These are phyloP conservation scores for Glonium stellatum DNA, from an alignment of 495 filamentous ascomycete genomes.

Conservation along the genomic window DNA sequence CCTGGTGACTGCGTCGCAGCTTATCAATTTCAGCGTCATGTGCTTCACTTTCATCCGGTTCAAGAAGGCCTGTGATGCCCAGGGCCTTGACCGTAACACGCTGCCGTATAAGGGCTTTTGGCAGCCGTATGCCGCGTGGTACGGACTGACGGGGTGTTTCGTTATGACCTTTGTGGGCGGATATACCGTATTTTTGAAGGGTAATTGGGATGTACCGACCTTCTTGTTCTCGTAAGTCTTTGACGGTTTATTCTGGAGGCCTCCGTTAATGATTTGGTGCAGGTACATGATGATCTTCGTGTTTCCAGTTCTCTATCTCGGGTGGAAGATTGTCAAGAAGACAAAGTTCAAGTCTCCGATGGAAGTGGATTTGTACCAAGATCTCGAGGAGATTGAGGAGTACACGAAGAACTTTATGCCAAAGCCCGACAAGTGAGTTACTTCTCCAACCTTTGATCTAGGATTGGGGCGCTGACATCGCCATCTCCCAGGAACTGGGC, in stretches of 20 bases:
- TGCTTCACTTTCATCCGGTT: slow-evolving; percentile 68
- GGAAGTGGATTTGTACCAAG: slow-evolving; percentile 57
- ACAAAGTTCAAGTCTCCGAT: slow-evolving; percentile 51
- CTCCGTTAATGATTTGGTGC: neutral
- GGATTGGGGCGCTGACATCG: neutral
- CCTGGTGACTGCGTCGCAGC: slow-evolving; percentile 59
- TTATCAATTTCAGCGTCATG: slow-evolving; percentile 71
- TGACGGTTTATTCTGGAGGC: slow-evolving; percentile 6
- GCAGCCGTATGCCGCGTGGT: slow-evolving; percentile 68
- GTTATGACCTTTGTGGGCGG: slow-evolving; percentile 70
- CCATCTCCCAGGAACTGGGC: slow-evolving; percentile 15
- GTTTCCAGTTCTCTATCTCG: slow-evolving; percentile 58
- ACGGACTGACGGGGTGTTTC: slow-evolving; percentile 52
- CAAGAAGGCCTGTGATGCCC: slow-evolving; percentile 58
- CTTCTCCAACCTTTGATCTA: slow-evolving; percentile 1
- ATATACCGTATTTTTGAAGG: slow-evolving; percentile 68
- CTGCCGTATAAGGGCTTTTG: slow-evolving; percentile 60
- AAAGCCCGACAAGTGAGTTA: slow-evolving; percentile 49
- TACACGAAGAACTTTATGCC: slow-evolving; percentile 61
- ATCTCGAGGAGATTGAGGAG: slow-evolving; percentile 66
- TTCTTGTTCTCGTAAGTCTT: slow-evolving; percentile 64
- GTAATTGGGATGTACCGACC: slow-evolving; percentile 62
- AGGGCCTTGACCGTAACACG: slow-evolving; percentile 55
- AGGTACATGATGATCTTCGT: slow-evolving; percentile 59
- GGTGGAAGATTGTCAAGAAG: slow-evolving; percentile 63